Evolutionary conservation across 495 filamentous ascomycete genomes (phyloP), one percentile per base, ranked within the genome.

Genomic region (Hyaloscypha variabilis): DNA sequence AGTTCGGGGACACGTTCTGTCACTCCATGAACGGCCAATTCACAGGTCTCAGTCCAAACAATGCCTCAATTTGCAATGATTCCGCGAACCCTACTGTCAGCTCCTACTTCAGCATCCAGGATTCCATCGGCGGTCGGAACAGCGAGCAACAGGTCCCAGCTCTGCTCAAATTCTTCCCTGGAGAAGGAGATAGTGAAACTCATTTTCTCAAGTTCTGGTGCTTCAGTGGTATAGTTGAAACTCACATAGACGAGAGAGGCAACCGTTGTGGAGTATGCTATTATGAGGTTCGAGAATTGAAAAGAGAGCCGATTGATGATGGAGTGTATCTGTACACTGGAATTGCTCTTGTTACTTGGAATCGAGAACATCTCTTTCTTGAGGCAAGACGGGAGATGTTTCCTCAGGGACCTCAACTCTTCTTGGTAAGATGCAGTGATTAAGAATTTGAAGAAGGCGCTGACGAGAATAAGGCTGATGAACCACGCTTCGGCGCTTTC

Each of bases 1-100:
- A 65, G 34, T 74, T 71, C 46, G 73, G 73, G 13, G 73, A 75
- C 25, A 75, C 73, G 0, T 73, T 75, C 23, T 72, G 61, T 63
- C 65, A 71, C 23, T 57, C 71, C 42, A 3, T 67, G 50, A 50
- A 64, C 46, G 64, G 75, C n/a, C 55, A 73, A 60, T 64, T 68
- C 52, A 39, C 68, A 53, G 69, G 75, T 31, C 66, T 76, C 25
- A 65, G 53, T 10, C 10, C 52, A 19, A 68, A 62, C 50, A 74
- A 70, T 19, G 68, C 69, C 2, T 42, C 58, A 31, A 46, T 69
- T 36, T 28, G 68, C 34, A 19, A 46, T 28, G 49, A 19, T 3
- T 3, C 13, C 5, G 6, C 5, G 1, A 54, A 60, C 19, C 63
- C 63, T 14, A 59, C 34, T n/a, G 10, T 65, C 23, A 53, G n/a